These are phyloP conservation scores for Beauveria sp. DNA, from an alignment of 2,329 filamentous ascomycete genomes.

Conservation along the genomic window DNA sequence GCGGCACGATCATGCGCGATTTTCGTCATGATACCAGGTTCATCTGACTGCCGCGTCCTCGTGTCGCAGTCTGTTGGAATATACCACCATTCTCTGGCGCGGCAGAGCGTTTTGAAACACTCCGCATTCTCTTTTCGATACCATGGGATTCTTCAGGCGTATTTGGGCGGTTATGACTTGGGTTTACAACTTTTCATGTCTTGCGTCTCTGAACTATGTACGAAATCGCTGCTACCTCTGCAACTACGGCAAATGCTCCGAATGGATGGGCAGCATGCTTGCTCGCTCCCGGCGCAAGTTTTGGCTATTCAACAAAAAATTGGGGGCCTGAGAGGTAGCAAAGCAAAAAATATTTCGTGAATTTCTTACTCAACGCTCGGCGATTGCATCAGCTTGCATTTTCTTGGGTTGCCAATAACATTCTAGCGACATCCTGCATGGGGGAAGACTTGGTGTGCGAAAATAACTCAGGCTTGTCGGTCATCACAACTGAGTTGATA, in stretches of 20 bases:
- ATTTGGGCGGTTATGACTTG: constrained; percentile 7
- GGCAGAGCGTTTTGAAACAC: constrained; percentile 34
- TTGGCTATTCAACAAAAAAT: not conserved
- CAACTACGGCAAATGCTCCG: not conserved
- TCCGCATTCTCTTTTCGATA: constrained; percentile 37
- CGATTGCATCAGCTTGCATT: constrained; percentile 3
- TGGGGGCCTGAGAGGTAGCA: not conserved
- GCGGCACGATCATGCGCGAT: not conserved
- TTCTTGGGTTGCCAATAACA: constrained; percentile 4
- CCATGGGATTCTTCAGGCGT: constrained; percentile 26
- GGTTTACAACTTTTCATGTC: constrained; percentile 6
- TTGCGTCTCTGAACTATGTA: not conserved
- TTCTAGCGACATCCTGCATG: constrained; percentile 8
- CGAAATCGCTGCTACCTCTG: not conserved
- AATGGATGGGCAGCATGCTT: not conserved
- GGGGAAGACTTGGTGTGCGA: not conserved
- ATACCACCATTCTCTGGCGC: constrained; percentile 32
- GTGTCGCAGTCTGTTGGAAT: constrained; percentile 20
- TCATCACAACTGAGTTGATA: not conserved
- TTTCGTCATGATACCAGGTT: constrained; percentile 19
- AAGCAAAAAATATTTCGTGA: not conserved
- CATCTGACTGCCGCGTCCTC: constrained; percentile 13
- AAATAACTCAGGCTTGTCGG: not conserved
- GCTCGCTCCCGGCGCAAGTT: not conserved
- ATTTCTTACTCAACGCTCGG: not conserved